Evolutionary conservation across 345 rosid genomes (phyloP).

Genomic region (Moricandia arvensis): DNA sequence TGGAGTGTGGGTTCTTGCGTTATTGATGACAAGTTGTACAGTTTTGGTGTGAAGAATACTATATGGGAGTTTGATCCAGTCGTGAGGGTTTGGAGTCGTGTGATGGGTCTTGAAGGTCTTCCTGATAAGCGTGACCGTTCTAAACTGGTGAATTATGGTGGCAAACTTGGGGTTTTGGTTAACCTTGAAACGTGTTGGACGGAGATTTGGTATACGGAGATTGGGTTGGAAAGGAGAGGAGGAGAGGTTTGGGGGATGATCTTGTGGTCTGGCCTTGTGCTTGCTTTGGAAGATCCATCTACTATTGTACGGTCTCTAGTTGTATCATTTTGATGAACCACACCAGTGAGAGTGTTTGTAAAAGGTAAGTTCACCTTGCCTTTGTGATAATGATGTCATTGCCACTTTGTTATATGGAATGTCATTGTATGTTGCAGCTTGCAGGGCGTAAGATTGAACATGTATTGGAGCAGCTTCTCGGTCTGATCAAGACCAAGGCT

Average conservation of each 20-base stretch:
- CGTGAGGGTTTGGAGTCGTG: constrained; percentile 49
- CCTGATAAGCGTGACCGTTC: constrained; percentile 48
- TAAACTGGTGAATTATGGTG: constrained; percentile 40
- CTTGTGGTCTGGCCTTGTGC: constrained; percentile 1
- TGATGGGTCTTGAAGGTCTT: constrained; percentile 53
- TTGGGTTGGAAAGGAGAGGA: constrained; percentile 13
- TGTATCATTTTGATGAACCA: constrained; percentile 17
- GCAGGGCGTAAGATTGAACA: not conserved
- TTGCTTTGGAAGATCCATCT: not conserved
- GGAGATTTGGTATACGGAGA: constrained; percentile 6
- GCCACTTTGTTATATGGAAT: not conserved
- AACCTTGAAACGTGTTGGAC: constrained; percentile 20
- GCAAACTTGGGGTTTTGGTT: constrained; percentile 70
- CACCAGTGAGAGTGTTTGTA: no score
- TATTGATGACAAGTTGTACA: constrained; percentile 54
- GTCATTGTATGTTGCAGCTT: not conserved
- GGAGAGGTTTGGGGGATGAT: constrained; percentile 21
- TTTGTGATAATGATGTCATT: not conserved
- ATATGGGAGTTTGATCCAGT: constrained; percentile 52
- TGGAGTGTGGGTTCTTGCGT: constrained; percentile 84
- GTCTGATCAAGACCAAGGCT: not conserved
- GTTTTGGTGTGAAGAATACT: constrained; percentile 57
- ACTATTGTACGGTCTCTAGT: constrained; percentile 15
- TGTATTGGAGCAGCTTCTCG: not conserved
- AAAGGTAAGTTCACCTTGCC: no score